These are phyloP conservation scores for Talinum fruticosum DNA, from an alignment of 148 eudicot species.

Conservation along the genomic window DNA sequence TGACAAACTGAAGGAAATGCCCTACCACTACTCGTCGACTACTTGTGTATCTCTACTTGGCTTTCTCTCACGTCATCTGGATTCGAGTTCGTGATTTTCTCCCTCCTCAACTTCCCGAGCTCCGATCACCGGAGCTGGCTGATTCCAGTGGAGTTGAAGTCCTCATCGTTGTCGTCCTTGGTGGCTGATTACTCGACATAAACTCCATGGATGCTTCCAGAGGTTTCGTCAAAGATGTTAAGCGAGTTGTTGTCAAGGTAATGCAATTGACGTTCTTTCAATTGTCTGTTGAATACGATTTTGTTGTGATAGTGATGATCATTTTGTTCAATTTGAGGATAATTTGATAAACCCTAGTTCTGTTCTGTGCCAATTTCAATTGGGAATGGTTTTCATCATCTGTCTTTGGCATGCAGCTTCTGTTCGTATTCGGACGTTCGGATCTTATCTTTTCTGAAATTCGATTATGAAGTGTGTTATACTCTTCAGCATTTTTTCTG, in stretches of 20 bases:
- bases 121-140: slow-evolving; percentile 1
- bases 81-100: neutral
- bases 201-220: slow-evolving; percentile 52
- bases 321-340: neutral
- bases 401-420: too few species aligned
- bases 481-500: neutral
- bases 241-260: slow-evolving; percentile 79
- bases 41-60: neutral
- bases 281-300: neutral
- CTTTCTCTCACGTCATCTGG: neutral
- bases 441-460: neutral
- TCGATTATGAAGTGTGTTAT: neutral
- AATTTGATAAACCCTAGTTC: neutral
- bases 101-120: neutral
- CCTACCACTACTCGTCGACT: slow-evolving; percentile 14
- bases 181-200: neutral
- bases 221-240: slow-evolving; percentile 61
- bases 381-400: neutral
- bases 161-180: slow-evolving; percentile 1
- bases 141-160: neutral
- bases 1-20: slow-evolving; percentile 8
- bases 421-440: neutral
- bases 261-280: neutral
- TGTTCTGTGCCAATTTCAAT: neutral
- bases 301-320: neutral